Percentiles rank a stretch among this genome's conserved stretches.
Conservation (phyloP, 2,329 filamentous ascomycete genomes). For the Aspergillus pseudonomiae region DNA sequence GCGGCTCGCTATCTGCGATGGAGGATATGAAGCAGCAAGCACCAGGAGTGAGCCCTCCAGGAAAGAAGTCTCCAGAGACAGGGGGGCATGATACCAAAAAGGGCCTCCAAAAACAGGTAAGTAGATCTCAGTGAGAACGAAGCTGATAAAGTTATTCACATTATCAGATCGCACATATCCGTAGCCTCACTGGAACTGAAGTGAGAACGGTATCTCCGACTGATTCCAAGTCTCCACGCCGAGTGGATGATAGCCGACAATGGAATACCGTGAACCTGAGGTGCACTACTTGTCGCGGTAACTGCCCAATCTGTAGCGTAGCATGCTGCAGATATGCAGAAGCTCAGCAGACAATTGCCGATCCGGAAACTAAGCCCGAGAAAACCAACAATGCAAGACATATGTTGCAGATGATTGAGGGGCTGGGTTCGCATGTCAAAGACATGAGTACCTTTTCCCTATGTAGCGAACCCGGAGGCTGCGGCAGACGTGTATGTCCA, state of each 20-base stretch:
- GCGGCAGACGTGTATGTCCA: slow-evolving; percentile 37
- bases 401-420: slow-evolving; percentile 26
- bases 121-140: neutral
- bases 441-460: slow-evolving; percentile 37
- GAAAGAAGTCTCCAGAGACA: neutral
- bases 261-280: slow-evolving; percentile 38
- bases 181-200: slow-evolving; percentile 20
- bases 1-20: neutral
- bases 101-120: slow-evolving; percentile 17
- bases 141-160: neutral
- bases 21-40: neutral
- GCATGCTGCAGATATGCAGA: slow-evolving; percentile 38
- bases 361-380: slow-evolving; percentile 19
- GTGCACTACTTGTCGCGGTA: slow-evolving; percentile 32
- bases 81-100: neutral
- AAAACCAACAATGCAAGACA: slow-evolving; percentile 17
- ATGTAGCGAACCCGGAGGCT: slow-evolving; percentile 34
- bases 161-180: slow-evolving; percentile 16
- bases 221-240: slow-evolving; percentile 5
- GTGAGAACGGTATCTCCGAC: slow-evolving; percentile 3
- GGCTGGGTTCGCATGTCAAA: slow-evolving; percentile 26
- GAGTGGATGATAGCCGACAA: slow-evolving; percentile 20
- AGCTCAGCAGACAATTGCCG: slow-evolving; percentile 9
- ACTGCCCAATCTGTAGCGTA: slow-evolving; percentile 33
- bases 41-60: neutral